Evolutionary conservation across 305 asterid species (phyloP).

Genomic region (Fraxinus dipetala): DNA sequence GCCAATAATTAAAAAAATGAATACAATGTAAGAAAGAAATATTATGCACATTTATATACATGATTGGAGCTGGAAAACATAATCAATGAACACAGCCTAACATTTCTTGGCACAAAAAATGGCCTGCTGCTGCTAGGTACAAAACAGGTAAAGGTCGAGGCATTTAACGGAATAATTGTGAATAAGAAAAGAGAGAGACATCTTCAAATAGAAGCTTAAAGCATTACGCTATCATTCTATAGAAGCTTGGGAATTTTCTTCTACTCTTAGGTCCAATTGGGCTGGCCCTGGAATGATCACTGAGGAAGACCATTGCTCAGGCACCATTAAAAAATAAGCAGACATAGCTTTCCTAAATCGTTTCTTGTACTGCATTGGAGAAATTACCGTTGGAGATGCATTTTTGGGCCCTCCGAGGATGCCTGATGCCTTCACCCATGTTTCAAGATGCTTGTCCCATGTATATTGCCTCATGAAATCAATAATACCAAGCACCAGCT

Average conservation of each 20-base stretch:
- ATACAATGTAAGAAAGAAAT: neutral
- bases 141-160: slow-evolving; percentile 13
- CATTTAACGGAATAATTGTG: slow-evolving; percentile 9
- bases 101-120: neutral
- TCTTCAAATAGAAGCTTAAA: slow-evolving; percentile 6
- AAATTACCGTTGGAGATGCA: slow-evolving; percentile 66
- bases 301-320: slow-evolving; percentile 72
- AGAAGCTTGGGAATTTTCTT: slow-evolving; percentile 31
- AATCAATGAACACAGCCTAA: slow-evolving; percentile 1
- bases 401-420: slow-evolving; percentile 78
- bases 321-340: slow-evolving; percentile 80
- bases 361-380: slow-evolving; percentile 76
- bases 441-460: slow-evolving; percentile 90
- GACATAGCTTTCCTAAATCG: slow-evolving; percentile 91
- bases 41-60: neutral
- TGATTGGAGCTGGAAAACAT: neutral
- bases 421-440: slow-evolving; percentile 88
- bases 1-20: neutral
- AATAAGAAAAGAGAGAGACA: neutral
- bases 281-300: slow-evolving; percentile 27
- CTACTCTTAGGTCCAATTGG: slow-evolving; percentile 28
- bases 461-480: slow-evolving; percentile 92
- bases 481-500: slow-evolving; percentile 72
- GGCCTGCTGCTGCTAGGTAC: slow-evolving; percentile 21
- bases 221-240: slow-evolving; percentile 1